Percentiles rank a stretch among this genome's conserved stretches.
Evolutionary conservation across 441 rosid species (phyloP).

Genomic region (Populus trichocarpa): DNA sequence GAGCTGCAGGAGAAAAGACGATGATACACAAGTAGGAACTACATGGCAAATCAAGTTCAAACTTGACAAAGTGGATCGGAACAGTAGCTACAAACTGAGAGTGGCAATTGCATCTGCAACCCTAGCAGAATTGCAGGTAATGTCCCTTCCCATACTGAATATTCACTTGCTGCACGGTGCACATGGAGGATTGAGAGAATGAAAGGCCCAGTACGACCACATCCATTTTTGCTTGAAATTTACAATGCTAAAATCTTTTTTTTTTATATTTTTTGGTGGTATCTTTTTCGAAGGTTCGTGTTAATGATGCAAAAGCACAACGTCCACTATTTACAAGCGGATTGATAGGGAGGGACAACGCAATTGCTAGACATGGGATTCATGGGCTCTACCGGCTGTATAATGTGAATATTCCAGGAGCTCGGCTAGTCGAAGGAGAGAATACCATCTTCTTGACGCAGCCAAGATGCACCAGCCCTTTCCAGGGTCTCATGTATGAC

Average conservation of each 20-base stretch:
- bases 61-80: constrained; percentile 27
- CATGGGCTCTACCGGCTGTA: constrained; percentile 85
- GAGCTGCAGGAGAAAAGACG: constrained; percentile 18
- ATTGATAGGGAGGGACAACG: constrained; percentile 74
- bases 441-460: constrained; percentile 72
- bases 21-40: constrained; percentile 31
- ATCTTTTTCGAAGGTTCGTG: constrained; percentile 37
- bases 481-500: constrained; percentile 86
- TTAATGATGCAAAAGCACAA: constrained; percentile 46
- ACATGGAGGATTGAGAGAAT: background rate
- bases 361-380: constrained; percentile 90
- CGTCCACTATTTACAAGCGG: constrained; percentile 61
- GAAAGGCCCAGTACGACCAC: background rate
- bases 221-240: background rate
- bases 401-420: constrained; percentile 48
- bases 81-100: constrained; percentile 51
- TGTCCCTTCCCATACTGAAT: background rate
- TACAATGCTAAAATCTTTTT: background rate
- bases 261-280: too few species aligned
- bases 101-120: constrained; percentile 65
- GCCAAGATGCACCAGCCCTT: constrained; percentile 43
- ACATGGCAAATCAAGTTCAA: constrained; percentile 72
- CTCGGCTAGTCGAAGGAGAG: constrained; percentile 46
- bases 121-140: constrained; percentile 63
- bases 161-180: background rate